Conservation (phyloP, 2,329 filamentous ascomycete species). For the Seiridium cupressi region DNA sequence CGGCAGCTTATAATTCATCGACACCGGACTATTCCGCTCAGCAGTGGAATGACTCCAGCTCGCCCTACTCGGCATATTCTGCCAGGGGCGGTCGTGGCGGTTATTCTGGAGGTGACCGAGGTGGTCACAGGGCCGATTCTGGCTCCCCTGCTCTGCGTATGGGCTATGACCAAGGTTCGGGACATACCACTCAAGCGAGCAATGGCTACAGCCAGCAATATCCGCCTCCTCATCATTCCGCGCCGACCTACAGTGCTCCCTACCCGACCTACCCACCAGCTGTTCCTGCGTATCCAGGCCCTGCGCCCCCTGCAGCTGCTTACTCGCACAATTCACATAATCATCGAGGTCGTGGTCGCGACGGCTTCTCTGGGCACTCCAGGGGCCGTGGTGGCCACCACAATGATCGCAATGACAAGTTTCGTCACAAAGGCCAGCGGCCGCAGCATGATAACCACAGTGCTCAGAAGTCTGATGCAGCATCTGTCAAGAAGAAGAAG, state of each 20-base stretch:
- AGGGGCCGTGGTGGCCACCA: constrained; percentile 39
- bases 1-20: constrained; percentile 37
- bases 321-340: constrained; percentile 31
- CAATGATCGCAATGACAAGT: constrained; percentile 38
- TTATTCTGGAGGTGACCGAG: constrained; percentile 40
- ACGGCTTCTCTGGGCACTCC: constrained; percentile 22
- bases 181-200: constrained; percentile 29
- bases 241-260: constrained; percentile 26
- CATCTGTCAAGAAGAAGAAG: constrained; percentile 65
- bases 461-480: constrained; percentile 52
- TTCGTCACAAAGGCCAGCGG: constrained; percentile 31
- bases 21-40: constrained; percentile 37
- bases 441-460: constrained; percentile 30
- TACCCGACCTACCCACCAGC: constrained; percentile 36
- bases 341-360: constrained; percentile 41
- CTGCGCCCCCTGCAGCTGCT: neutral
- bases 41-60: constrained; percentile 38
- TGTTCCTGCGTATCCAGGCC: constrained; percentile 31
- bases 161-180: constrained; percentile 23
- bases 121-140: constrained; percentile 30
- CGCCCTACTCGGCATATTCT: constrained; percentile 25
- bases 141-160: constrained; percentile 24
- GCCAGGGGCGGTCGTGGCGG: constrained; percentile 39
- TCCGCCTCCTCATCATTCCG: constrained; percentile 38
- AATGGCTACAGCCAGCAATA: constrained; percentile 38